phyloP scores from a whole-genome alignment of 345 rosid genomes.

The Hypericum androsaemum region DNA sequence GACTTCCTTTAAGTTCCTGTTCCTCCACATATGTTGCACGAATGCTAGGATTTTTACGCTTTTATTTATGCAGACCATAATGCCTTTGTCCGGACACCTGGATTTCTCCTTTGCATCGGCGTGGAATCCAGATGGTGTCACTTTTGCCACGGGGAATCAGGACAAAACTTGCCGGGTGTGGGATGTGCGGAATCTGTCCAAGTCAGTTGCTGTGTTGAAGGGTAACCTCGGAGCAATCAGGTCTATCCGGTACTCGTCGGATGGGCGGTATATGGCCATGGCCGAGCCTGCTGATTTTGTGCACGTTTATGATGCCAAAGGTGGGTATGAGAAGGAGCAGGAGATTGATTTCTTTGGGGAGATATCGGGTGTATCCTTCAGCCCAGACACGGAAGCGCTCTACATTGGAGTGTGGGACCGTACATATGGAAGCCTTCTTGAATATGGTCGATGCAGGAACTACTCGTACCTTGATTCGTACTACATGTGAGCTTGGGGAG shows the following conservation, averaged over 20 bases:
- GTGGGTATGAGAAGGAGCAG: constrained; percentile 57
- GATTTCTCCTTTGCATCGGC: constrained; percentile 80
- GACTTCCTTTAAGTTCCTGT: neutral
- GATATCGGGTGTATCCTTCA: constrained; percentile 69
- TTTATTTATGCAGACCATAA: constrained; percentile 29
- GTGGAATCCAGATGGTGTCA: constrained; percentile 67
- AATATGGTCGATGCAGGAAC: constrained; percentile 58
- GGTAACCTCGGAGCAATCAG: constrained; percentile 72
- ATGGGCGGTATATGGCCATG: constrained; percentile 57
- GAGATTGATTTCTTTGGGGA: constrained; percentile 83
- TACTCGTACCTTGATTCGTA: constrained; percentile 52
- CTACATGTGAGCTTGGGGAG: neutral
- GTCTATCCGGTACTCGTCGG: constrained; percentile 54
- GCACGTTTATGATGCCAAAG: constrained; percentile 51
- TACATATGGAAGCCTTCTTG: constrained; percentile 74
- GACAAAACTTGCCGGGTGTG: constrained; percentile 74
- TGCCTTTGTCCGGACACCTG: constrained; percentile 45
- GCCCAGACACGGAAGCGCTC: constrained; percentile 71
- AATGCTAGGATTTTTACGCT: neutral
- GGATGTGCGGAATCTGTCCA: constrained; percentile 52
- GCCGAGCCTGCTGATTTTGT: constrained; percentile 89
- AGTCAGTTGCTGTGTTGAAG: constrained; percentile 48
- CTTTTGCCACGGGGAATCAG: constrained; percentile 79
- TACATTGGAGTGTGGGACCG: constrained; percentile 82
- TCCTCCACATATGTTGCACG: neutral